Conservation (phyloP, 176 grass and related monocot species). For the Paspalum notatum region DNA sequence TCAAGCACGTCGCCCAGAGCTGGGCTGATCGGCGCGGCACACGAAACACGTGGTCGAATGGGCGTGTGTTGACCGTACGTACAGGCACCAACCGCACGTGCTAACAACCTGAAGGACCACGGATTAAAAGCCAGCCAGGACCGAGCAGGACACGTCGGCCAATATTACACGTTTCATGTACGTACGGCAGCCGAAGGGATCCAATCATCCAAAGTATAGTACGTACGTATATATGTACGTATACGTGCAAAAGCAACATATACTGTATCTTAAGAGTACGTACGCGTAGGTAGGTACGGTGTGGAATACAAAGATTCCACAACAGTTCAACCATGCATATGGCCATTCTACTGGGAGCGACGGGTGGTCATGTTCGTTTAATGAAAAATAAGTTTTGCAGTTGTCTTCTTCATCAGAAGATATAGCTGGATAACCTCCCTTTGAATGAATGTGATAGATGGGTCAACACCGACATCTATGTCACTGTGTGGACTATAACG, state of each 20-base stretch:
- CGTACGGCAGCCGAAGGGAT: no score
- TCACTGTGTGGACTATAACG: not conserved
- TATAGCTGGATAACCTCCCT: not conserved
- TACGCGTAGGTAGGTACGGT: no score
- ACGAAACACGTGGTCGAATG: not conserved
- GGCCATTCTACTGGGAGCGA: no score
- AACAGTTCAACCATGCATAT: no score
- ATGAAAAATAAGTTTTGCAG: not conserved
- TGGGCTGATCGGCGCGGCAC: not conserved
- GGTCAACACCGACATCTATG: conserved; percentile 38
- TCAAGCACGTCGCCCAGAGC: not conserved
- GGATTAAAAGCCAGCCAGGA: not conserved
- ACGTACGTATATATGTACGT: no score
- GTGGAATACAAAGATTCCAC: no score
- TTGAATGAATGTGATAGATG: not conserved
- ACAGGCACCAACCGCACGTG: not conserved
- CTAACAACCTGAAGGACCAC: not conserved
- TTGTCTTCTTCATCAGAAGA: not conserved
- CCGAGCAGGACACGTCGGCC: no score
- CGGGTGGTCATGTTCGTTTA: no score
- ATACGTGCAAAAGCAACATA: no score
- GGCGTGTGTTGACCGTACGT: not conserved
- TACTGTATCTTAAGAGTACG: no score
- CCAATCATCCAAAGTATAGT: no score
- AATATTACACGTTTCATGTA: no score